Evolutionary conservation across 2,329 filamentous ascomycete genomes (phyloP), one percentile per base, ranked within the genome.

Genomic region (Emmonsia crescens): DNA sequence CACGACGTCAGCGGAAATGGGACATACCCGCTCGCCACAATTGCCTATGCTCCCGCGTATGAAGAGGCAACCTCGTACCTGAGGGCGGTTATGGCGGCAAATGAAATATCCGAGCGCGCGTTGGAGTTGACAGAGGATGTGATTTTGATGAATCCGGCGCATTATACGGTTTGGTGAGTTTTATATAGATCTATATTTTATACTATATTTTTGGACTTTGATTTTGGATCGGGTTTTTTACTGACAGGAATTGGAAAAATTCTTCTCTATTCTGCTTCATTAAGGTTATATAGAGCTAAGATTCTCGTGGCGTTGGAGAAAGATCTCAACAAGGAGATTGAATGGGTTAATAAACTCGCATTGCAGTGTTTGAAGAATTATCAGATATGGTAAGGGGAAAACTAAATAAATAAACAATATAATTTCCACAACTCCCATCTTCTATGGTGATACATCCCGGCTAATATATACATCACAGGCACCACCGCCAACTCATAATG

Each of bases 321-420:
- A 56, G 78, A 86, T 60, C 78, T 94, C 52, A 76, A 79, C 2
- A 82, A 87, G 63, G 94, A 99, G 75, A 80, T 96, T 55, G 78
- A 79, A 51, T 99, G 93, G 91, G 81, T 99, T 59, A 95, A 96
- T 75, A 79, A 85, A 12, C 85, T 94, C 33, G 89, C 93, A 12
- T 79, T 96, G 59, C 81, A 84, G 62, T 88, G 96, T 73, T 85
- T 95, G 70, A 99, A 99, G 76, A 99, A 97, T 78, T 99, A 99
- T 78, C 94, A 99, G 77, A 99, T 99, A 74, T 99, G 94, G 89
- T 80, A 71, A 27, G 62, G 61, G 19, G 24, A 46, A 3, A 33
- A 6, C 21, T 4, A 10, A 16, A 16, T 5, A 24, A 38, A n/a
- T n/a, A n/a, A 24, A 42, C 14, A 38, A 36, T 19, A n/a, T 49